Evolutionary conservation across 805 yeast genomes (phyloP), one percentile per base, ranked within the genome.

Genomic region (Metschnikowia similis): DNA sequence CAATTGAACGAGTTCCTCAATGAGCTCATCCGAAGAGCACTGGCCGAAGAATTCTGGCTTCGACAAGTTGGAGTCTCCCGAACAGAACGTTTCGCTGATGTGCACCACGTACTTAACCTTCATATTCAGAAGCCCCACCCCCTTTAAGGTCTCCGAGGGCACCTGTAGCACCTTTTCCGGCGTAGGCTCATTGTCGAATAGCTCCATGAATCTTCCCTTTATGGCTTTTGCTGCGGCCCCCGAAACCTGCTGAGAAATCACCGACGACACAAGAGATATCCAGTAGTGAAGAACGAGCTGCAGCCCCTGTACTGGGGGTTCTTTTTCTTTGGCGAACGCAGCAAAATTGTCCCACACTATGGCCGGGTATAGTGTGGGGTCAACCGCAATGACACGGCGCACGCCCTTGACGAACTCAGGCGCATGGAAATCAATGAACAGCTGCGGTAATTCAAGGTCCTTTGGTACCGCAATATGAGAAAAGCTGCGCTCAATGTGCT

Each of bases 211-310:
- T 55, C 79, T 76, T 9, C 53, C 51, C 49, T 77, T 74, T 30
- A 90, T 87, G 1, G 90, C 76, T 8, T 60, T 64, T 0, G 97
- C 96, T 1, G 97, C 95, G 0, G 80, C 76, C 1, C 96, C 96
- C 55, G 87, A 82, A 9, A 87, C 80, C 62, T 87, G 94, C 63
- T 87, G 94, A 0, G 85, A 76, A 2, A 87, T 78, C 3, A 87
- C 79, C 34, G 74, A 67, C 6, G 65, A 53, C 1, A 73, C 58
- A 36, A 73, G 56, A 34, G 69, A 56, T 47, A 66, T 60, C 77
- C 77, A 73, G 53, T 73, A 73, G 10, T 49, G 41, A 29, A 48
- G 45, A 28, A 71, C 67, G 21, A 57, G 39, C 4, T 63, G 69
- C 3, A 16, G 26, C 2, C 29, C 31, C 7, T 37, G 45, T 4